Evolutionary conservation across 495 filamentous ascomycete genomes (phyloP).

Genomic region (Tuber indicum): DNA sequence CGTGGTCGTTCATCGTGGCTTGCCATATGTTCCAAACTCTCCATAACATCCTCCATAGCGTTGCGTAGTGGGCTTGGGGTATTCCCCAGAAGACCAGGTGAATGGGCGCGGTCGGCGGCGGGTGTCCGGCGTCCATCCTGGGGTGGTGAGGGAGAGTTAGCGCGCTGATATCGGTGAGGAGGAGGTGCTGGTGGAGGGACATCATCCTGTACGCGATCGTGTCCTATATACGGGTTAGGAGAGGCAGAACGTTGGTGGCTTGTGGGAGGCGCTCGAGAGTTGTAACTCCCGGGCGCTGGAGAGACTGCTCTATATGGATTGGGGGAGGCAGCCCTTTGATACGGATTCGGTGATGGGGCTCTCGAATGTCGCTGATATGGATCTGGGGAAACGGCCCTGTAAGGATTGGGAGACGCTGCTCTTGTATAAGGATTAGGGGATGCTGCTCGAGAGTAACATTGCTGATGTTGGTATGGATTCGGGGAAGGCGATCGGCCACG

Average conservation of each 20-base stretch:
- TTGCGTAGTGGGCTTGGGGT: conserved; percentile 87
- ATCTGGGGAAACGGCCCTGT: conserved; percentile 42
- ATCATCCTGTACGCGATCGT: conserved; percentile 6
- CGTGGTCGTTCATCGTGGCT: conserved; percentile 49
- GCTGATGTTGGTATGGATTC: conserved; percentile 26
- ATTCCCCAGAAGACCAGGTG: conserved; percentile 57
- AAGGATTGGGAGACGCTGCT: conserved; percentile 41
- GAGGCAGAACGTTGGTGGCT: conserved; percentile 34
- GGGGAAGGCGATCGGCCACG: conserved; percentile 47
- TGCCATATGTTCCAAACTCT: conserved; percentile 84
- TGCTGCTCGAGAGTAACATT: conserved; percentile 27
- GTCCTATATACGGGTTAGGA: conserved; percentile 31
- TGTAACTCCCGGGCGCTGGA: conserved; percentile 27
- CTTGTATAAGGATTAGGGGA: conserved; percentile 44
- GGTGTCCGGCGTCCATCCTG: conserved; percentile 47
- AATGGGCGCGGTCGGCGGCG: conserved; percentile 49
- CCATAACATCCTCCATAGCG: conserved; percentile 98
- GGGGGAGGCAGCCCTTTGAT: conserved; percentile 37
- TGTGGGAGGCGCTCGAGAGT: conserved; percentile 51
- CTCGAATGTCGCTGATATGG: conserved; percentile 38
- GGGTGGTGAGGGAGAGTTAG: conserved; percentile 42
- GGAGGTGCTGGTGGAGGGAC: conserved; percentile 31
- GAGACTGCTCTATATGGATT: conserved; percentile 39
- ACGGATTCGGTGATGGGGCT: conserved; percentile 49
- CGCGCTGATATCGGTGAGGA: conserved; percentile 40